A percentile compares a stretch with the other conserved stretches of the same genome.
phyloP scores from a whole-genome alignment of 768 basidiomycete genomes.

The Psilocybe subaeruginosa region DNA sequence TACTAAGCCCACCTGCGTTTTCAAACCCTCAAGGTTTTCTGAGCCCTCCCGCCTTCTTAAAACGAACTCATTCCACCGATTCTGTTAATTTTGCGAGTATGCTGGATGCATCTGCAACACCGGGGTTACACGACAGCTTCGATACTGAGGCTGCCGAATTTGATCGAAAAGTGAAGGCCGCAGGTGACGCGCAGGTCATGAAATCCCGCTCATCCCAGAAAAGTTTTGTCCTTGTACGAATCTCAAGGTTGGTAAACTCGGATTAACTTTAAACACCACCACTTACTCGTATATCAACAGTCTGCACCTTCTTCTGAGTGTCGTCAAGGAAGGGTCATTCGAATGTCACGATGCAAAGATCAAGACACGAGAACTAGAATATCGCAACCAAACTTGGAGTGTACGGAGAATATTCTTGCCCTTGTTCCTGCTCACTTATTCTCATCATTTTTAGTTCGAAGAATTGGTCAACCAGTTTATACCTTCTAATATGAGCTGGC shows the following conservation, averaged over 20 bases:
- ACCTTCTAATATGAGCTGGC: conserved; percentile 77
- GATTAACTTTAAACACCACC: conserved; percentile 15
- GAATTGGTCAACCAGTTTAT: conserved; percentile 80
- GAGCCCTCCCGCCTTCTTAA: conserved; percentile 24
- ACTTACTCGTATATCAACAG: conserved; percentile 34
- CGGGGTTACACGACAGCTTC: conserved; percentile 6
- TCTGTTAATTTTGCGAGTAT: conserved; percentile 22
- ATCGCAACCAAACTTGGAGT: conserved; percentile 82
- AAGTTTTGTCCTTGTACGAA: conserved; percentile 78
- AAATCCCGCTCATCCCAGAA: conserved; percentile 80
- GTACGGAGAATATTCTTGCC: conserved; percentile 42
- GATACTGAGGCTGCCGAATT: conserved; percentile 14
- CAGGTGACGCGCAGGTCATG: conserved; percentile 78
- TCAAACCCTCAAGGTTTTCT: conserved; percentile 26
- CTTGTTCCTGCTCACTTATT: background rate
- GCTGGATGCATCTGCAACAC: conserved; percentile 16
- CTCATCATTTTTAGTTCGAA: conserved; percentile 58
- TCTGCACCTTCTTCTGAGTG: conserved; percentile 73
- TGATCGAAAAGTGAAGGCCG: conserved; percentile 27
- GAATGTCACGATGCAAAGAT: conserved; percentile 80
- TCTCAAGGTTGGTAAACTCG: conserved; percentile 58
- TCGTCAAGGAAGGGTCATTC: conserved; percentile 84
- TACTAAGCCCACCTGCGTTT: conserved; percentile 30
- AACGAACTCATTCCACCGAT: conserved; percentile 27
- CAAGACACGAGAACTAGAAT: conserved; percentile 79